Evolutionary conservation across 1,284 basidiomycete genomes (phyloP).

Genomic region (Sparassis latifolia): DNA sequence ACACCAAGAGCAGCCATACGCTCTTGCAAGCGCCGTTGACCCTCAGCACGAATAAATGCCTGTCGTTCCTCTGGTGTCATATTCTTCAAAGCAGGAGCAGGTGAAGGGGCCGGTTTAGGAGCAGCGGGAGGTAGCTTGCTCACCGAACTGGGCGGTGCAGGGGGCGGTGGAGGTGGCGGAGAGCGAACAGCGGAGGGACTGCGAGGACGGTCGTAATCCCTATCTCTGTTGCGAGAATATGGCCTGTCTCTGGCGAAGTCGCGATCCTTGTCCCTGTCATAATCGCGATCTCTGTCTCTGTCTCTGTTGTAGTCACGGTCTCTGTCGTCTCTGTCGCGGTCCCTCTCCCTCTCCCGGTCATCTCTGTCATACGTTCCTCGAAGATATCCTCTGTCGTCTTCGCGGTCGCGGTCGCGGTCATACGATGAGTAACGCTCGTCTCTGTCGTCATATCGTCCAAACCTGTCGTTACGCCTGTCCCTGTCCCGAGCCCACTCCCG

Average conservation of each 20-base stretch:
- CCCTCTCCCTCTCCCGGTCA: conserved; percentile 32
- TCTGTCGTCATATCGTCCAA: conserved; percentile 57
- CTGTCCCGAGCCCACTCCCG: conserved; percentile 76
- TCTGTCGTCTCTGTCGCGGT: conserved; percentile 16
- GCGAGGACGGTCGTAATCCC: conserved; percentile 41
- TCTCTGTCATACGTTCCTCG: conserved; percentile 32
- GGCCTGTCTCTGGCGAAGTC: conserved; percentile 26
- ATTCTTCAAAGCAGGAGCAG: conserved; percentile 52
- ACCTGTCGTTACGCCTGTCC: conserved; percentile 81
- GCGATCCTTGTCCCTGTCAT: conserved; percentile 18
- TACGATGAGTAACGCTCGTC: conserved; percentile 28
- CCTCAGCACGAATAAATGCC: conserved; percentile 79
- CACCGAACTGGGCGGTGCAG: conserved; percentile 33
- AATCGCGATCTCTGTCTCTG: too few relatives aligned
- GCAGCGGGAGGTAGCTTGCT: conserved; percentile 40
- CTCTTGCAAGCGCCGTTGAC: conserved; percentile 79
- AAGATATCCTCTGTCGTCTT: conserved; percentile 33
- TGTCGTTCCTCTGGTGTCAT: conserved; percentile 85
- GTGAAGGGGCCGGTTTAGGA: conserved; percentile 43
- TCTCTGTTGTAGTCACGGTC: conserved; percentile 21
- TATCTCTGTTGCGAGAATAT: conserved; percentile 24
- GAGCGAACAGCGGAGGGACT: conserved; percentile 43
- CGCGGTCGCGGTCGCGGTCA: conserved; percentile 33
- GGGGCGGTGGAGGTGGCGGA: conserved; percentile 44
- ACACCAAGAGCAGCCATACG: conserved; percentile 85